A percentile compares a stretch with the other conserved stretches of the same genome.
Conservation (phyloP, 768 basidiomycete genomes). For the Dendrothele bispora region DNA sequence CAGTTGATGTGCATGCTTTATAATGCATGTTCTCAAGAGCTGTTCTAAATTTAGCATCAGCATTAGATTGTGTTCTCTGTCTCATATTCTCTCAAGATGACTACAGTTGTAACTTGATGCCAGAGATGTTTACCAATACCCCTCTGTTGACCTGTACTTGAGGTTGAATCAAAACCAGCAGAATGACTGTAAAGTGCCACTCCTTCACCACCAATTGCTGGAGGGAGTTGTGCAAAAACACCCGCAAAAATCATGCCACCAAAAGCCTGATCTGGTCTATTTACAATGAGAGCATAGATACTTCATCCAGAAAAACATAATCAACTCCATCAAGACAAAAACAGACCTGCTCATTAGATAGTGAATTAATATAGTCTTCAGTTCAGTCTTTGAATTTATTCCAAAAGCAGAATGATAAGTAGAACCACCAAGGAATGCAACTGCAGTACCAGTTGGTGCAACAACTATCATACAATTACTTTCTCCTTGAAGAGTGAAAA, state of each 20-base stretch:
- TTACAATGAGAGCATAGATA: slow-evolving; percentile 27
- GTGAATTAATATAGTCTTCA: background rate
- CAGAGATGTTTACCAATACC: slow-evolving; percentile 26
- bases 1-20: slow-evolving; percentile 34
- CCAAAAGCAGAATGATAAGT: slow-evolving; percentile 26
- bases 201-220: slow-evolving; percentile 10
- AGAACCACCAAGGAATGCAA: slow-evolving; percentile 18
- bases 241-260: slow-evolving; percentile 34
- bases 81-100: slow-evolving; percentile 32
- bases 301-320: slow-evolving; percentile 33
- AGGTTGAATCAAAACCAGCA: slow-evolving; percentile 6
- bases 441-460: slow-evolving; percentile 24
- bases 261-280: slow-evolving; percentile 13
- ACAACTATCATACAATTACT: slow-evolving; percentile 11
- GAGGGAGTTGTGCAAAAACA: slow-evolving; percentile 36
- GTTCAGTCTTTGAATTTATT: slow-evolving; percentile 10
- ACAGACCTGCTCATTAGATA: slow-evolving; percentile 5
- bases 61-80: slow-evolving; percentile 3
- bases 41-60: slow-evolving; percentile 15
- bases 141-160: slow-evolving; percentile 12
- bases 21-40: slow-evolving; percentile 27
- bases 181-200: slow-evolving; percentile 20
- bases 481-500: slow-evolving; percentile 17
- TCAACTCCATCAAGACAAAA: slow-evolving; percentile 19
- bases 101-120: slow-evolving; percentile 29